Base-by-base conservation (phyloP, 345 rosid genomes). In the Acer negundo region DNA sequence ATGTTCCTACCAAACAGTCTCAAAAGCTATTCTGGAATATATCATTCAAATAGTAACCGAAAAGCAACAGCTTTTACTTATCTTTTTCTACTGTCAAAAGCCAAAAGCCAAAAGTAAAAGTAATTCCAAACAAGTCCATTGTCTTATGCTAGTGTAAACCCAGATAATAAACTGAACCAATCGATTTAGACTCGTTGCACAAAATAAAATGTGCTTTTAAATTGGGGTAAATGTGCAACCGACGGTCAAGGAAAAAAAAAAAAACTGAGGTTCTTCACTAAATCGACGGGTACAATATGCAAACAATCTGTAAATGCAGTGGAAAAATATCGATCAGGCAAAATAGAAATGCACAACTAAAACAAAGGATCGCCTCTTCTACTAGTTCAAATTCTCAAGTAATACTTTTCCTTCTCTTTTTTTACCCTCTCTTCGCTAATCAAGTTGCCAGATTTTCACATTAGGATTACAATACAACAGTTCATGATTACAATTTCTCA, bases 381-480 rank as follows among this genome's bases (percentile, higher is more conserved):
- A 44, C 47, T 51, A 16, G 68, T 11, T 51, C 49, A 69, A n/a
- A 44, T 11, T 67, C 35, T 49, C 47, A n/a, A 49, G 47, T 71
- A 68, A 7, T 44, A 51, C 13, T 65, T 67, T 70, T 49, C 31
- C 28, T 24, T n/a, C 31, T 51, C 24, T 46, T 51, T 20, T 24
- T 17, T 28, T 59, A 0, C 38, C 38, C 38, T 47, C 23, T 46
- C 26, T 28, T 11, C 19, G 2, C 49, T 20, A 49, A 63, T 58
- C 47, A 70, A 62, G 46, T 0, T 38, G 62, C 67, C 40, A 62
- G 56, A 38, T 77, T 28, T 78, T 62, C 80, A 77, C 67, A 77
- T 51, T 56, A 55, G 46, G 65, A 75, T 78, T 81, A 85, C 86
- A 82, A 31, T 80, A 63, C 59, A 62, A 55, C 42, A 58, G 53